Conservation (phyloP, 768 basidiomycete species). For the Clavulina sp. region DNA sequence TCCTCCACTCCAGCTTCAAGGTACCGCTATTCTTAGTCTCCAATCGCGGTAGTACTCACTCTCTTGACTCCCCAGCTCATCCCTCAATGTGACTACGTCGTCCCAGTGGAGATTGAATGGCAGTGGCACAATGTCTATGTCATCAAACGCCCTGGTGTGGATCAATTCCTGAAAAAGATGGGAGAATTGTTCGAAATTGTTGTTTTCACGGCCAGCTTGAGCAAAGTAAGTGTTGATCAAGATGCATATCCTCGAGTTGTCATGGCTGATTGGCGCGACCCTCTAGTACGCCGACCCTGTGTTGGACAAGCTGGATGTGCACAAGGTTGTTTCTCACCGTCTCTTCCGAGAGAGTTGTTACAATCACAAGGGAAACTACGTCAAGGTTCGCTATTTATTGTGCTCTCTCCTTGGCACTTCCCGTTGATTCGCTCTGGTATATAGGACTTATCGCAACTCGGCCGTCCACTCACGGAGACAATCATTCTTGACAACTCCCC, state of each 20-base stretch:
- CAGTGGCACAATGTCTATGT: slow-evolving; percentile 99
- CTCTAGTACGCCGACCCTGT: slow-evolving; percentile 96
- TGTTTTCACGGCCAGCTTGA: slow-evolving; percentile 92
- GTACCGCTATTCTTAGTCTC: slow-evolving; percentile 25
- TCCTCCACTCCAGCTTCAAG: slow-evolving; percentile 97
- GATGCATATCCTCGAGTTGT: slow-evolving; percentile 7
- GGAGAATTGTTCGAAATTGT: slow-evolving; percentile 97
- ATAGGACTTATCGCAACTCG: slow-evolving; percentile 92
- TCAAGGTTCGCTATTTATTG: slow-evolving; percentile 47
- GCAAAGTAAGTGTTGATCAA: slow-evolving; percentile 48
- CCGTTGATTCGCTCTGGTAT: not conserved
- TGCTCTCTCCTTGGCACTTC: not conserved
- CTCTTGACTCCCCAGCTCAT: slow-evolving; percentile 44
- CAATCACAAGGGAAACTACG: slow-evolving; percentile 97
- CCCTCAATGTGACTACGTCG: slow-evolving; percentile 88
- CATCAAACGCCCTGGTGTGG: slow-evolving; percentile 95
- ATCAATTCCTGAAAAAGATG: slow-evolving; percentile 94
- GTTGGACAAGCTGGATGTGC: slow-evolving; percentile 85
- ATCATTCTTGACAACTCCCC: slow-evolving; percentile 99
- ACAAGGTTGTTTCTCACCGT: slow-evolving; percentile 83
- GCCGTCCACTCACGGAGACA: slow-evolving; percentile 79
- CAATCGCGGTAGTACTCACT: not conserved
- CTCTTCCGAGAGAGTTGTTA: slow-evolving; percentile 97
- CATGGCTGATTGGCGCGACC: no score
- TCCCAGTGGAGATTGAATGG: slow-evolving; percentile 97